These are phyloP conservation scores for Suillus bovinus DNA, from an alignment of 768 basidiomycete genomes.

Conservation along the genomic window DNA sequence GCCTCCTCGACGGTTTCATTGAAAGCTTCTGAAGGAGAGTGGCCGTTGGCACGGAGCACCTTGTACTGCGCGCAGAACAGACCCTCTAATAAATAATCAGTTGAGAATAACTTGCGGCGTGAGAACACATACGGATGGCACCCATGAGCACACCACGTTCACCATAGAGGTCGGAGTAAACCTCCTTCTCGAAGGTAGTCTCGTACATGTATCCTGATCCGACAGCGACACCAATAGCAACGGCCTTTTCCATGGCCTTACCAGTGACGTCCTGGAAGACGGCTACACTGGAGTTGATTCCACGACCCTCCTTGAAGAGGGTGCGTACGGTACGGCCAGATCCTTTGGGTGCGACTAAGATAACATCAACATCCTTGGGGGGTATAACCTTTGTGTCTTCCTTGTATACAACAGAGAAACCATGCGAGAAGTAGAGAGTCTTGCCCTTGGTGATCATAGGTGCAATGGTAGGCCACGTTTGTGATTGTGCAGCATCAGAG, in stretches of 20 bases:
- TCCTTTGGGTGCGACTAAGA: slow-evolving; percentile 98
- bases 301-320: slow-evolving; percentile 99
- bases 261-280: slow-evolving; percentile 98
- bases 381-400: slow-evolving; percentile 94
- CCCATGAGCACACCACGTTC: slow-evolving; percentile 99
- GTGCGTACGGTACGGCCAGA: slow-evolving; percentile 99
- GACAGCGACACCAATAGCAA: slow-evolving; percentile 90
- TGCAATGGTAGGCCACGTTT: slow-evolving; percentile 86
- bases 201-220: slow-evolving; percentile 99
- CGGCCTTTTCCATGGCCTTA: slow-evolving; percentile 95
- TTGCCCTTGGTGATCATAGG: slow-evolving; percentile 99
- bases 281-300: slow-evolving; percentile 93
- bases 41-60: slow-evolving; percentile 94
- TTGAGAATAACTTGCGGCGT: slow-evolving; percentile 3
- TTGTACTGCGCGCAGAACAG: slow-evolving; percentile 99
- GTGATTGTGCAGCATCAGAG: slow-evolving; percentile 98
- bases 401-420: slow-evolving; percentile 99
- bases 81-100: slow-evolving; percentile 61
- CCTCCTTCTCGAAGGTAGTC: slow-evolving; percentile 99
- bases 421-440: slow-evolving; percentile 99
- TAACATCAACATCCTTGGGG: slow-evolving; percentile 94
- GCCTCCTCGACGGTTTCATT: slow-evolving; percentile 99
- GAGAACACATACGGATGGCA: slow-evolving; percentile 72
- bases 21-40: slow-evolving; percentile 97
- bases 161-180: slow-evolving; percentile 98